Percentiles rank a stretch among this genome's conserved stretches.
These are phyloP conservation scores for Ceratocystis variospora DNA, from an alignment of 2,329 filamentous ascomycete genomes.

Conservation along the genomic window DNA sequence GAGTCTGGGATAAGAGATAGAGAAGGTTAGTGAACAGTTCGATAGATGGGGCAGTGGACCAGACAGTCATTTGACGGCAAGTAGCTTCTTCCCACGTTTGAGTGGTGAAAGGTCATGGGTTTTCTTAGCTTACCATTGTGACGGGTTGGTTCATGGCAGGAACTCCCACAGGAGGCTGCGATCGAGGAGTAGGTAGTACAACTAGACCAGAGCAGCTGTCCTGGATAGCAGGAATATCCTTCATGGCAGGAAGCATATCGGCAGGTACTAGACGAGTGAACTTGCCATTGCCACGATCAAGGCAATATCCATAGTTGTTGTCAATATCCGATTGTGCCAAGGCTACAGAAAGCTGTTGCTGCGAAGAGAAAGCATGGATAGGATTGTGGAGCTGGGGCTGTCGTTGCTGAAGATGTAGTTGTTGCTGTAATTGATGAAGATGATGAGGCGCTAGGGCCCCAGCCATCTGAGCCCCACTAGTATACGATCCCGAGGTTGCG, in stretches of 20 bases:
- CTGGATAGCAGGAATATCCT: slow-evolving; percentile 33
- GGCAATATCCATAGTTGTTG: slow-evolving; percentile 35
- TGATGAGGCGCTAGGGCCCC: slow-evolving; percentile 3
- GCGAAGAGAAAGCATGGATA: not conserved
- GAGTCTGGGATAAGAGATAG: slow-evolving; percentile 2
- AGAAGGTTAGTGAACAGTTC: not conserved
- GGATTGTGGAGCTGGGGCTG: not conserved
- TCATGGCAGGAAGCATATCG: slow-evolving; percentile 36
- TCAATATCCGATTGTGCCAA: slow-evolving; percentile 2
- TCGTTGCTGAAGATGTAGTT: slow-evolving; percentile 10
- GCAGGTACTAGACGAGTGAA: slow-evolving; percentile 43
- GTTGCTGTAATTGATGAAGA: slow-evolving; percentile 9
- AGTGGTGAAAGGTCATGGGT: not conserved
- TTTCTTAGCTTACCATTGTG: slow-evolving; percentile 27
- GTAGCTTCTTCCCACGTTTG: not conserved
- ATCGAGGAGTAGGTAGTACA: slow-evolving; percentile 32
- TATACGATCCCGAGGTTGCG: not conserved
- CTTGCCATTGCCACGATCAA: slow-evolving; percentile 39
- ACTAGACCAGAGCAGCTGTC: slow-evolving; percentile 31
- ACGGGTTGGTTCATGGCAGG: slow-evolving; percentile 29
- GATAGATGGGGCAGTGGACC: not conserved
- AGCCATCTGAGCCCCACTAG: not conserved
- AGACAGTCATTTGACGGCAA: not conserved
- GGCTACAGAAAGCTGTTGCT: not conserved
- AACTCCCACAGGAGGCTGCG: slow-evolving; percentile 23